Conservation (phyloP, 768 basidiomycete genomes). For the Candolleomyces efflorescens region DNA sequence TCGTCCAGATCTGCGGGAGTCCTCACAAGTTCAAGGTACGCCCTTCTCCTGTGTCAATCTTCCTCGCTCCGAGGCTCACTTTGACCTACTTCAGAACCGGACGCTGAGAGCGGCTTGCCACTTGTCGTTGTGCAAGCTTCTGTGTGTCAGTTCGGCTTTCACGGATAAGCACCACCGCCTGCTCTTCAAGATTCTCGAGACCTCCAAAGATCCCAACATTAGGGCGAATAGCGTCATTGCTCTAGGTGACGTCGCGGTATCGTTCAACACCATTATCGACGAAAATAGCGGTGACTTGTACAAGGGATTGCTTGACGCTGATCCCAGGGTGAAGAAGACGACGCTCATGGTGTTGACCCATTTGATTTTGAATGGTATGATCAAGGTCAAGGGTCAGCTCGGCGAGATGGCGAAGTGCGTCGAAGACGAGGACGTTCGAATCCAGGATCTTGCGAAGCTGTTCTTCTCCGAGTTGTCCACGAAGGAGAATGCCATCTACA, state of each 20-base stretch:
- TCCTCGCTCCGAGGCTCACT: constrained; percentile 4
- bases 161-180: constrained; percentile 87
- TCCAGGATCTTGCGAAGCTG: constrained; percentile 92
- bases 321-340: constrained; percentile 96
- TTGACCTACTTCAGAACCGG: constrained; percentile 53
- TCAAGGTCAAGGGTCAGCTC: constrained; percentile 98
- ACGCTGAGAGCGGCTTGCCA: constrained; percentile 85
- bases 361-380: constrained; percentile 96
- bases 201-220: constrained; percentile 83
- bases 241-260: constrained; percentile 95
- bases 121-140: constrained; percentile 90
- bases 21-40: constrained; percentile 88
- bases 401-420: constrained; percentile 99
- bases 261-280: constrained; percentile 96
- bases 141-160: constrained; percentile 92
- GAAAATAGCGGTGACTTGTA: constrained; percentile 96
- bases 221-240: constrained; percentile 97
- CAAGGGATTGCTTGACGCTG: constrained; percentile 83
- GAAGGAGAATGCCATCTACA: constrained; percentile 99
- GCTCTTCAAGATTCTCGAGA: constrained; percentile 92
- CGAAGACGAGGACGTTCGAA: constrained; percentile 82
- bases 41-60: neutral
- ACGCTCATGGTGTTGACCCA: constrained; percentile 98
- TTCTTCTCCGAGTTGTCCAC: constrained; percentile 96
- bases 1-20: constrained; percentile 86